These are phyloP conservation scores for Saksenaea vasiformis DNA, from an alignment of 371 early-diverging fungal species.

Conservation along the genomic window DNA sequence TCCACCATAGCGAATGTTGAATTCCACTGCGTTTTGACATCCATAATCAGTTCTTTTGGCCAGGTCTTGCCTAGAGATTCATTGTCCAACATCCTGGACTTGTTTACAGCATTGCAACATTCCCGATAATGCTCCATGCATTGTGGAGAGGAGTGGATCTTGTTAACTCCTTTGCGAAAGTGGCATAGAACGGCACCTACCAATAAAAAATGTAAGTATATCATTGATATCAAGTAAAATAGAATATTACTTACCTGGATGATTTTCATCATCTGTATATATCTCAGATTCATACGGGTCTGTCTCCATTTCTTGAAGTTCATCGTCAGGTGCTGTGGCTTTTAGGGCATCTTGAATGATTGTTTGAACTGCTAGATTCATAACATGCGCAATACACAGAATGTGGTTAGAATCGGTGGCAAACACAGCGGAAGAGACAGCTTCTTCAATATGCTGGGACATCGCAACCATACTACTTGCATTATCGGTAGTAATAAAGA, in stretches of 20 bases:
- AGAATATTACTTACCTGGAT: constrained; percentile 4
- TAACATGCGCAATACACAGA: constrained; percentile 23
- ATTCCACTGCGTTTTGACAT: constrained; percentile 20
- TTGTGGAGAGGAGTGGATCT: constrained; percentile 22
- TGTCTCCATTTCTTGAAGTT: not conserved
- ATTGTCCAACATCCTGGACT: not conserved
- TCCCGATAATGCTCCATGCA: not conserved
- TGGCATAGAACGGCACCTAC: not conserved
- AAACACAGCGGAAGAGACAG: not conserved
- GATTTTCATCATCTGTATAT: not conserved
- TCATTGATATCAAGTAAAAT: not conserved
- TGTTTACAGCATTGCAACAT: not conserved
- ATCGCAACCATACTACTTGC: constrained; percentile 24
- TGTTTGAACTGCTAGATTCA: constrained; percentile 25
- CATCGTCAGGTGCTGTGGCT: not conserved
- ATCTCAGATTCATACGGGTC: not conserved
- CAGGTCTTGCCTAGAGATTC: not conserved
- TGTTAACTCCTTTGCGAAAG: constrained; percentile 16
- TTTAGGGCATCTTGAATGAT: constrained; percentile 15
- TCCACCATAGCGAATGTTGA: constrained; percentile 19
- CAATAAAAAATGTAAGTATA: not conserved
- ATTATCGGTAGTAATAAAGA: constrained; percentile 28
- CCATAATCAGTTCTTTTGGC: constrained; percentile 15
- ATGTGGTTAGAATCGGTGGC: constrained; percentile 2
- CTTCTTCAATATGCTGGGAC: constrained; percentile 9